These are phyloP conservation scores for Syzygium aqueum DNA, from an alignment of 345 rosid species.

Conservation along the genomic window DNA sequence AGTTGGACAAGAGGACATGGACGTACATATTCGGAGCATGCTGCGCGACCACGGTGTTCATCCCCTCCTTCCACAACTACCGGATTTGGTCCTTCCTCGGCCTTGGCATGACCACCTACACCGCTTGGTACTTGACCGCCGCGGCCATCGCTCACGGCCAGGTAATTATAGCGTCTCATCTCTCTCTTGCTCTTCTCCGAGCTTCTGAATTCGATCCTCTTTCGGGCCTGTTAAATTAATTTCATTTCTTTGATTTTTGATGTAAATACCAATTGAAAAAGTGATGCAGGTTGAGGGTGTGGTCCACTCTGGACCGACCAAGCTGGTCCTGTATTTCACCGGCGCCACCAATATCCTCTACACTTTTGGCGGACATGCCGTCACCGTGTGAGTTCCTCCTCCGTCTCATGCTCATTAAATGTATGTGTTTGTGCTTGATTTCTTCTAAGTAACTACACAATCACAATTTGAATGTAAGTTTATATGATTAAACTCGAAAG, in stretches of 20 bases:
- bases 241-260: neutral
- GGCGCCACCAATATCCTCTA: constrained; percentile 86
- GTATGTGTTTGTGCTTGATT: neutral
- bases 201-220: neutral
- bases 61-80: constrained; percentile 80
- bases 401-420: neutral
- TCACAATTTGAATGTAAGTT: neutral
- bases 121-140: constrained; percentile 80
- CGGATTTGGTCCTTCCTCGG: constrained; percentile 84
- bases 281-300: constrained; percentile 42
- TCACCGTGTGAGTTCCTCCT: constrained; percentile 55
- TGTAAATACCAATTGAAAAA: neutral
- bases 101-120: constrained; percentile 78
- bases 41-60: constrained; percentile 74
- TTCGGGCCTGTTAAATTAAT: neutral
- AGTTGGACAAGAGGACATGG: constrained; percentile 84
- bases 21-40: constrained; percentile 88
- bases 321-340: constrained; percentile 65
- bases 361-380: constrained; percentile 90
- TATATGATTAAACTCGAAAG: neutral
- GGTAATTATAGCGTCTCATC: constrained; percentile 17
- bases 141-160: constrained; percentile 62
- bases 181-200: neutral
- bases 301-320: constrained; percentile 52
- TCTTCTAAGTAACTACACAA: neutral